Evolutionary conservation across 768 basidiomycete species (phyloP).

Genomic region (Trichaptum fuscoviolaceum): DNA sequence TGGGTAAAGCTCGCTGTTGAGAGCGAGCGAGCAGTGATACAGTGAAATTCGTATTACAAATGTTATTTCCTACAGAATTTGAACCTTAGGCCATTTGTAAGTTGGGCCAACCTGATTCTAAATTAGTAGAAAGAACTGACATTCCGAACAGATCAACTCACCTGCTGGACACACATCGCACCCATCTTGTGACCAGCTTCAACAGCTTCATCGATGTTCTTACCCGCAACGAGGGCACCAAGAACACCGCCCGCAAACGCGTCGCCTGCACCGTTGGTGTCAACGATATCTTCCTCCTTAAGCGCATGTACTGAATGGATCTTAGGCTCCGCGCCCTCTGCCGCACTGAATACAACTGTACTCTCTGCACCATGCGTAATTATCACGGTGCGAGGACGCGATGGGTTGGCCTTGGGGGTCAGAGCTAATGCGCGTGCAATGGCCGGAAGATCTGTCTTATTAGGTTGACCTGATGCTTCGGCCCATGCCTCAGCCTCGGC

Average conservation of each 20-base stretch:
- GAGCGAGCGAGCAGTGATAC: constrained; percentile 24
- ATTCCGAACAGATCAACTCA: constrained; percentile 24
- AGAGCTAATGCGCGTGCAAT: constrained; percentile 76
- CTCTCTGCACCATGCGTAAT: constrained; percentile 86
- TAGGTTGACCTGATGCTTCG: constrained; percentile 58
- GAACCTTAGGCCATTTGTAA: constrained; percentile 52
- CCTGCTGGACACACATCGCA: constrained; percentile 78
- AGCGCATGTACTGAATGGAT: constrained; percentile 55
- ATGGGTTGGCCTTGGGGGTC: constrained; percentile 68
- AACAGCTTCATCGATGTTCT: constrained; percentile 69
- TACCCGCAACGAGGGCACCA: constrained; percentile 77
- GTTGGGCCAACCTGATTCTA: constrained; percentile 45
- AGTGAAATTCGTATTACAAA: constrained; percentile 1
- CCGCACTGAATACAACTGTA: constrained; percentile 70
- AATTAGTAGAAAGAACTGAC: constrained; percentile 4
- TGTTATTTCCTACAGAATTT: constrained; percentile 28
- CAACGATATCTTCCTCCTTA: constrained; percentile 65
- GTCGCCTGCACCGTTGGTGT: constrained; percentile 98
- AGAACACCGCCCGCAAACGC: constrained; percentile 96
- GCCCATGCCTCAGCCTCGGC: constrained; percentile 89
- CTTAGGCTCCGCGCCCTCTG: constrained; percentile 49
- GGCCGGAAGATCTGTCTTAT: constrained; percentile 56
- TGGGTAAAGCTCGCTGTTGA: constrained; percentile 31
- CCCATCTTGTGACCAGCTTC: constrained; percentile 85
- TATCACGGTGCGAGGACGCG: constrained; percentile 75